phyloP scores from a whole-genome alignment of 768 basidiomycete species.

The Russula lepida region DNA sequence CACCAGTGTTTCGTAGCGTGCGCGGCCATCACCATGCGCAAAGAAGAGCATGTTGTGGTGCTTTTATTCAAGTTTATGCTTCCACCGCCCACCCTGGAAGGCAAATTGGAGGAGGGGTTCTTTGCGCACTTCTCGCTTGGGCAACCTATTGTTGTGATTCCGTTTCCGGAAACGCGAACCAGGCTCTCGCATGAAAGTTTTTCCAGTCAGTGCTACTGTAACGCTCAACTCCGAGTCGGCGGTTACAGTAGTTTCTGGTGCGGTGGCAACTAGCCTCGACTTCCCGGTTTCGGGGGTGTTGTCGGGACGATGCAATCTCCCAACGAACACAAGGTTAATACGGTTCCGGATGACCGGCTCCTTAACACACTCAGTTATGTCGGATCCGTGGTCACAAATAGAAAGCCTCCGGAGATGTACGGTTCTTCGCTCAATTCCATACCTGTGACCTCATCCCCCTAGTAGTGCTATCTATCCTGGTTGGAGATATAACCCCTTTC shows the following conservation, averaged over 20 bases:
- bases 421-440: neutral
- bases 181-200: neutral
- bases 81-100: neutral
- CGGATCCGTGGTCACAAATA: neutral
- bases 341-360: neutral
- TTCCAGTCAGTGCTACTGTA: neutral
- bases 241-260: neutral
- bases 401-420: neutral
- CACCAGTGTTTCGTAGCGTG: neutral
- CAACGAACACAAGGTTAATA: neutral
- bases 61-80: neutral
- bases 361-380: neutral
- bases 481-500: neutral
- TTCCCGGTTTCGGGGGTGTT: neutral
- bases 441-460: neutral
- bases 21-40: neutral
- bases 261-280: neutral
- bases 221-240: neutral
- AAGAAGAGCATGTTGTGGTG: neutral
- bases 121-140: constrained; percentile 8
- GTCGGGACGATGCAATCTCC: neutral
- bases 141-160: neutral
- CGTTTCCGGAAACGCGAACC: neutral
- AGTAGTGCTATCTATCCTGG: neutral
- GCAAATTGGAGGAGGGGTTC: neutral